Percentiles rank a stretch among this genome's conserved stretches.
Evolutionary conservation across 257 asterid genomes (phyloP).

Genomic region (Oldenlandia corymbosa): DNA sequence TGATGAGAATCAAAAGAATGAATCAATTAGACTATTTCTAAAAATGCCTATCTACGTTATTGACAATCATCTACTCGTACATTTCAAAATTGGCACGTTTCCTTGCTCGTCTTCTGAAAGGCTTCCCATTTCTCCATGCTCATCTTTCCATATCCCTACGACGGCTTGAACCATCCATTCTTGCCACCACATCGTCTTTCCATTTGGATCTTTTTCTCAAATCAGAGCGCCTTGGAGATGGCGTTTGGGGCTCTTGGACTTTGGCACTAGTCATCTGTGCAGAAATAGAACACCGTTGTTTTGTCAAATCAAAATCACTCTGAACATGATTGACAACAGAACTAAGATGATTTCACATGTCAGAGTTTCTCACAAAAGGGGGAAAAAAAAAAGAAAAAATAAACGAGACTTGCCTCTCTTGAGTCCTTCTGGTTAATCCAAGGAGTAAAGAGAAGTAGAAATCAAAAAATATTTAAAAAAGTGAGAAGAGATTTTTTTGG

Average conservation of each 20-base stretch:
- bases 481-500: too few relatives aligned
- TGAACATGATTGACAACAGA: background rate
- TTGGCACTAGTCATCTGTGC: slow-evolving; percentile 44
- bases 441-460: too few relatives aligned
- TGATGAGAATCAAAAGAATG: too few relatives aligned
- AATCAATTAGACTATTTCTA: too few relatives aligned
- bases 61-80: too few relatives aligned
- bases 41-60: too few relatives aligned
- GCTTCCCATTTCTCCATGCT: slow-evolving; percentile 67
- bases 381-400: too few relatives aligned
- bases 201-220: slow-evolving; percentile 37
- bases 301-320: background rate
- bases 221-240: slow-evolving; percentile 54
- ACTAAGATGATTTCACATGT: background rate
- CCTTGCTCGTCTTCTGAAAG: slow-evolving; percentile 58
- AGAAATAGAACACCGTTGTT: background rate
- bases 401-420: slow-evolving; percentile 45
- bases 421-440: too few relatives aligned
- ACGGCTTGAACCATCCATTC: slow-evolving; percentile 19
- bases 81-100: slow-evolving; percentile 48
- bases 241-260: slow-evolving; percentile 83
- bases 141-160: slow-evolving; percentile 33
- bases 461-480: too few relatives aligned
- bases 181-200: slow-evolving; percentile 18
- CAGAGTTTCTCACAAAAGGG: background rate